Conservation (phyloP, 2,329 filamentous ascomycete species). For the Ascochyta viciae-villosae region DNA sequence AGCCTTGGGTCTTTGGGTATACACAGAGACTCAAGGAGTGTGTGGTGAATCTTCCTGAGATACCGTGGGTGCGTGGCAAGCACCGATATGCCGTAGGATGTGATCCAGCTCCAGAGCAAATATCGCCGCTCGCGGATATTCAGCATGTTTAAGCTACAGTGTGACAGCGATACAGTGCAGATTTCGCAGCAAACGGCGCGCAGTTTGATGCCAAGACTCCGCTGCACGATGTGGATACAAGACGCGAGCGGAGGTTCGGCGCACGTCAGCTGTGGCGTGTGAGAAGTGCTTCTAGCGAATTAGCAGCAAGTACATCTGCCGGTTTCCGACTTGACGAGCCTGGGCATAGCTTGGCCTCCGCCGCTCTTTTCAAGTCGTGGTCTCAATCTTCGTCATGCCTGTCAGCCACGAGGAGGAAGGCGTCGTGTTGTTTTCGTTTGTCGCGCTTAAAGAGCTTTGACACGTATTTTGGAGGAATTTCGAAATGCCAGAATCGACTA, state of each 20-base stretch:
- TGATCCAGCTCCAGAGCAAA: neutral
- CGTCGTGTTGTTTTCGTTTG: neutral
- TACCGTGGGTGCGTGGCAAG: neutral
- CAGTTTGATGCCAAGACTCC: conserved; percentile 33
- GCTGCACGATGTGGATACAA: conserved; percentile 27
- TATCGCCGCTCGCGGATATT: neutral
- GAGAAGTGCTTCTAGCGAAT: conserved; percentile 25
- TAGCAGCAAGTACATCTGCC: conserved; percentile 23
- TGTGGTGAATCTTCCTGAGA: neutral
- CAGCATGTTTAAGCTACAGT: neutral
- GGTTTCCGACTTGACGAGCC: conserved; percentile 34
- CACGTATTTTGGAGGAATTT: conserved; percentile 4
- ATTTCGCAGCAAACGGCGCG: conserved; percentile 1
- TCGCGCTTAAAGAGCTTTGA: conserved; percentile 14
- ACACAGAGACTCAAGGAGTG: neutral
- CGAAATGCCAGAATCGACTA: neutral
- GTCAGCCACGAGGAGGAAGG: conserved; percentile 2
- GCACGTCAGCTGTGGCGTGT: conserved; percentile 32
- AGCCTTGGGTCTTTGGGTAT: neutral
- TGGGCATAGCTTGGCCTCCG: conserved; percentile 39
- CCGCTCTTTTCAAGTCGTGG: conserved; percentile 14
- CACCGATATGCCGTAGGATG: neutral
- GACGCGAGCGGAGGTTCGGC: conserved; percentile 28
- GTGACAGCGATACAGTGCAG: neutral
- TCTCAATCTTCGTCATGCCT: conserved; percentile 6